Evolutionary conservation across 345 rosid species (phyloP), one percentile per base, ranked within the genome.

Genomic region (Bruguiera gymnorhiza): DNA sequence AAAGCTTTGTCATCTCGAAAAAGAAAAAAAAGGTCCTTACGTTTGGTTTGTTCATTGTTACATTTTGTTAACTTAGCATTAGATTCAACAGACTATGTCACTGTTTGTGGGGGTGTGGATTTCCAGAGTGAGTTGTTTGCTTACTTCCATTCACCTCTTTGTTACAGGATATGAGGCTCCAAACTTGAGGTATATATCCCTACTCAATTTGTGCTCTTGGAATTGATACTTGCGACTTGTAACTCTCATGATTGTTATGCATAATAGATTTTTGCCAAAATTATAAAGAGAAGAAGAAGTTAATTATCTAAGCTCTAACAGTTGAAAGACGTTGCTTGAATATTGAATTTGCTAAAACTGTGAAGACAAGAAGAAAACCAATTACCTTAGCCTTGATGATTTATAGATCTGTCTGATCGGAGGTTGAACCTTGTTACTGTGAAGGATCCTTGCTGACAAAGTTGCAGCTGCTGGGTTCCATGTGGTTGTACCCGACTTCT

Each of bases 371-470:
- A 24, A 1, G 23, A 34, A n/a, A 34, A 36, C 6, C 43, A 36
- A 3, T 19, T 37, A 8, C n/a, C 48, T 11, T 8, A 6, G 18
- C 5, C 10, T 62, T 31, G 34, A n/a, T 34, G 10, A n/a, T 34
- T 7, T 11, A 43, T 63, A 20, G 66, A 36, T 32, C 54, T 54
- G 36, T 34, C n/a, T 34, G 15, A 31, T 50, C 5, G 0, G 4
- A 63, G 52, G 26, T 54, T 32, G 3, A 6, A 31, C 57, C 18
- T 63, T 71, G 30, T 27, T 29, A 56, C 6, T 6, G 3, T 63
- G 13, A 63, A 71, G 74, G 62, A 54, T n/a, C 31, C 68, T 71
- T n/a, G 74, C 74, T 23, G 74, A 70, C 56, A 71, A 71, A 65
- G 63, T 65, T 57, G 75, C 69, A 71, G 75, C 75, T 64, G 75